These are phyloP conservation scores for Tetrahymena thermophila DNA, from an alignment of 73 alveolate genomes.

Conservation along the genomic window DNA sequence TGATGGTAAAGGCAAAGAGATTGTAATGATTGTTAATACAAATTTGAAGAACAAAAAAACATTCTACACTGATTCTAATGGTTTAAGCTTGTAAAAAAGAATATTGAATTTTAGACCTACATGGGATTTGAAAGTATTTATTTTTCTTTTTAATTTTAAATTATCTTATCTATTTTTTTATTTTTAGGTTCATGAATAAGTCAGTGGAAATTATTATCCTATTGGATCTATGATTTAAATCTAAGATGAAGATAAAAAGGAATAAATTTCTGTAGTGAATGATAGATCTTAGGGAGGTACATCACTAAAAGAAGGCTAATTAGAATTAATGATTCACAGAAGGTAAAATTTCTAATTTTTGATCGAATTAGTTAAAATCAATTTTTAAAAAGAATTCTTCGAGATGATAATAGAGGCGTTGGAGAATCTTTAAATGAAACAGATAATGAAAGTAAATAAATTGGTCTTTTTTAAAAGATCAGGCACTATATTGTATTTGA, in stretches of 20 bases:
- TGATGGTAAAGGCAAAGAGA: constrained; percentile 30
- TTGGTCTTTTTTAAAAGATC: background rate
- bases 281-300: constrained; percentile 90
- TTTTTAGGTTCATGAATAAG: constrained; percentile 1
- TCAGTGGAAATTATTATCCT: constrained; percentile 64
- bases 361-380: too few relatives aligned
- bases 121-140: constrained; percentile 28
- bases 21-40: constrained; percentile 16
- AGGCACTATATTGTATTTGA: background rate
- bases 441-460: background rate
- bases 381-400: background rate
- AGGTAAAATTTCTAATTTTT: background rate
- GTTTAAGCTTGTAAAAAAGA: constrained; percentile 55
- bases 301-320: constrained; percentile 71
- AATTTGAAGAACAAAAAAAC: constrained; percentile 23
- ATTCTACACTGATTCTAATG: constrained; percentile 67
- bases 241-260: constrained; percentile 5
- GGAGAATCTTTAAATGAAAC: constrained; percentile 77
- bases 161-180: background rate
- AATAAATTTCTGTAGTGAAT: constrained; percentile 44
- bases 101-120: constrained; percentile 52
- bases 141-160: background rate
- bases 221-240: constrained; percentile 46
- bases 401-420: constrained; percentile 79
- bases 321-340: constrained; percentile 90